Percentiles rank a stretch among this genome's conserved stretches.
Evolutionary conservation across 768 basidiomycete species (phyloP).

Genomic region (Boletellus sp.): DNA sequence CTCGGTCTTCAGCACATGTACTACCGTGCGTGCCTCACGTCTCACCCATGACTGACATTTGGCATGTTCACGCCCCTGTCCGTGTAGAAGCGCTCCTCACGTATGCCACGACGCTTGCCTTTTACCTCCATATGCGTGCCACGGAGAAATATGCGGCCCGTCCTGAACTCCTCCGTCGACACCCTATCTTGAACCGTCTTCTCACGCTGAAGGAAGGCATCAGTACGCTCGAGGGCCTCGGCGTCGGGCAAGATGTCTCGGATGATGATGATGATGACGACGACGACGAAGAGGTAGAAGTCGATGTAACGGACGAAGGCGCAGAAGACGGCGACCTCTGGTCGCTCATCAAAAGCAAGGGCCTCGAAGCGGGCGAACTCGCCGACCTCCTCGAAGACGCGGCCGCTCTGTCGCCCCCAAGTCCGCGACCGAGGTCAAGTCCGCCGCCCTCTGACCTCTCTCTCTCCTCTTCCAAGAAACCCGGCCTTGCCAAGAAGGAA

Average conservation of each 20-base stretch:
- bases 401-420: conserved; percentile 9
- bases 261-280: conserved; percentile 47
- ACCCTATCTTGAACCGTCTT: conserved; percentile 73
- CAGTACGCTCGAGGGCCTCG: conserved; percentile 78
- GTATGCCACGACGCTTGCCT: conserved; percentile 86
- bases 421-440: conserved; percentile 1
- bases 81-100: conserved; percentile 79
- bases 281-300: conserved; percentile 24
- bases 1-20: conserved; percentile 78
- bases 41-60: background rate
- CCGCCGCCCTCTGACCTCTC: conserved; percentile 3
- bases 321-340: conserved; percentile 42
- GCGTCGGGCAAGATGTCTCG: conserved; percentile 55
- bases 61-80: background rate
- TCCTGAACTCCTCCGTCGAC: conserved; percentile 59
- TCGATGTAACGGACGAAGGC: conserved; percentile 37
- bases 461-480: background rate
- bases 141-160: conserved; percentile 58
- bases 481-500: conserved; percentile 8
- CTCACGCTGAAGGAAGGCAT: conserved; percentile 81
- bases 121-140: conserved; percentile 85
- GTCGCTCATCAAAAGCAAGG: conserved; percentile 36
- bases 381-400: conserved; percentile 56
- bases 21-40: conserved; percentile 65
- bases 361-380: conserved; percentile 48